Evolutionary conservation across 176 grass and related monocot species (phyloP).

Genomic region (Saccharum spontaneum): DNA sequence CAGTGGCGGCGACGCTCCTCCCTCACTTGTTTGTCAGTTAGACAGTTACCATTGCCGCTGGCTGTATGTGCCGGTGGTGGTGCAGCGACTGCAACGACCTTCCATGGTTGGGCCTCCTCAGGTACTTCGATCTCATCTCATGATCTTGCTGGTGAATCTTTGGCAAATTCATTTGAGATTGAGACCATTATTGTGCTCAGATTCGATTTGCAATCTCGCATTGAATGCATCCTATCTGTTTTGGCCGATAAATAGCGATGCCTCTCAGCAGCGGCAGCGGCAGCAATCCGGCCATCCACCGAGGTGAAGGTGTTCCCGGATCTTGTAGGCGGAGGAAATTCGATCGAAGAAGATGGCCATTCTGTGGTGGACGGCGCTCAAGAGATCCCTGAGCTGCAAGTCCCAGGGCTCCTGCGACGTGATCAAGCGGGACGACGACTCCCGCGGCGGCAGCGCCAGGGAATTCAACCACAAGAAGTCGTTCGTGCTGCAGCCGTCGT

Average conservation of each 20-base stretch:
- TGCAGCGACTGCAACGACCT: neutral
- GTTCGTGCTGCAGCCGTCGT: constrained; percentile 25
- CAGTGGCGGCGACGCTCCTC: neutral
- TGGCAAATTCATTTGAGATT: neutral
- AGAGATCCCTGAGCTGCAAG: constrained; percentile 68
- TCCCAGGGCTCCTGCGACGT: constrained; percentile 52
- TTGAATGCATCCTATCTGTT: neutral
- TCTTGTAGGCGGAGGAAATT: neutral
- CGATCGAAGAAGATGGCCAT: constrained; percentile 31
- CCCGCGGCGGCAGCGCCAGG: constrained; percentile 1
- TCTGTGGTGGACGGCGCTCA: constrained; percentile 75
- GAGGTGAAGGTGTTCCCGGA: neutral
- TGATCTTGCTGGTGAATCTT: neutral
- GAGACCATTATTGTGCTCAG: neutral
- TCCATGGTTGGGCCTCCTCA: neutral
- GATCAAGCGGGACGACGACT: constrained; percentile 36
- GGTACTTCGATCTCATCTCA: neutral
- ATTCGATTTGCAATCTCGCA: neutral
- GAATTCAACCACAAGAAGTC: neutral
- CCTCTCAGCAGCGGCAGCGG: neutral
- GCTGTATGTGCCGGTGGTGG: constrained; percentile 3
- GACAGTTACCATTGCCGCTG: neutral
- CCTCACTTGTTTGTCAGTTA: neutral
- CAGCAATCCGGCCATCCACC: neutral
- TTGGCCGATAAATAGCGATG: constrained; percentile 3